Conservation (phyloP, 371 early-diverging fungal species). For the Apophysomyces variabilis region DNA sequence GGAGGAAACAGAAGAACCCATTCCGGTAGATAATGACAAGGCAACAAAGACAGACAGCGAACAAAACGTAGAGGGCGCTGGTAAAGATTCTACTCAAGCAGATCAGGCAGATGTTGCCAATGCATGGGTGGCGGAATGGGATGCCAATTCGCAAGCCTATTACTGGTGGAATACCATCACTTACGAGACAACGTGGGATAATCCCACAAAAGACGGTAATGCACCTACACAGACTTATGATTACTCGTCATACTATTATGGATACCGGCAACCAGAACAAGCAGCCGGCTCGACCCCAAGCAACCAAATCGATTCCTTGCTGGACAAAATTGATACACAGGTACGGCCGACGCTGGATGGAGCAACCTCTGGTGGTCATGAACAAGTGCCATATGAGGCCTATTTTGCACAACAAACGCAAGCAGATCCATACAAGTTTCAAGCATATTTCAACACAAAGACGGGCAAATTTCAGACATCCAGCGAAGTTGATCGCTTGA, state of each 20-base stretch:
- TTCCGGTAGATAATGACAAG: neutral
- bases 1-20: neutral
- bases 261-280: conserved; percentile 11
- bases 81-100: neutral
- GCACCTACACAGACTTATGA: conserved; percentile 9
- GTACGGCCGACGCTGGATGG: conserved; percentile 40
- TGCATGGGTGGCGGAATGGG: conserved; percentile 61
- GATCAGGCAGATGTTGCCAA: conserved; percentile 14
- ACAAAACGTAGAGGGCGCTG: neutral
- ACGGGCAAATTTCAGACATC: conserved; percentile 56
- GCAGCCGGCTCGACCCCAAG: conserved; percentile 4
- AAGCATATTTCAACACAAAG: conserved; percentile 56
- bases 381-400: neutral
- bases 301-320: conserved; percentile 30
- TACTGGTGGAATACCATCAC: conserved; percentile 70
- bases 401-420: neutral
- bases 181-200: conserved; percentile 63
- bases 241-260: conserved; percentile 14
- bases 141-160: conserved; percentile 52
- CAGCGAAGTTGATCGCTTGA: conserved; percentile 37
- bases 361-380: conserved; percentile 6
- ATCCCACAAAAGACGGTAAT: conserved; percentile 26
- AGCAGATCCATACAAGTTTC: conserved; percentile 34
- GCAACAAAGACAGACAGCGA: neutral
- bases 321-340: conserved; percentile 47